A percentile compares a stretch with the other conserved stretches of the same genome.
Conservation (phyloP, 1,284 basidiomycete genomes). For the Apiotrichum gamsii region DNA sequence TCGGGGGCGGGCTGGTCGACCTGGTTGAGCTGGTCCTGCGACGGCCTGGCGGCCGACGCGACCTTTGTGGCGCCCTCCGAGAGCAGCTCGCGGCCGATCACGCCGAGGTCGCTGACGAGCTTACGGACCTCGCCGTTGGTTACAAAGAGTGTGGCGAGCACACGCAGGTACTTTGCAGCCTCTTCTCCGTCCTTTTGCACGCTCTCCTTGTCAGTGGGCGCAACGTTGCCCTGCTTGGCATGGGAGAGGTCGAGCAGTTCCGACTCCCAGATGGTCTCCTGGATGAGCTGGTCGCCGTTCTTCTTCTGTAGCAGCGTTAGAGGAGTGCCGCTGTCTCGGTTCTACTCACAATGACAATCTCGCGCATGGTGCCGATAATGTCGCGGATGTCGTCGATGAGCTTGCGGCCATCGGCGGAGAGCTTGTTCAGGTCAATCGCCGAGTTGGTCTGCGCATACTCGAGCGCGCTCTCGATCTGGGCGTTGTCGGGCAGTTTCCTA, state of each 20-base stretch:
- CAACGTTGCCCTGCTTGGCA: constrained; percentile 2
- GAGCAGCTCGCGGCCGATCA: constrained; percentile 81
- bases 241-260: constrained; percentile 30
- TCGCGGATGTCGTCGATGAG: constrained; percentile 67
- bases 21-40: constrained; percentile 56
- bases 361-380: constrained; percentile 48
- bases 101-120: constrained; percentile 69
- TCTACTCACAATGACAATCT: constrained; percentile 56
- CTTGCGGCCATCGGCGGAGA: constrained; percentile 69
- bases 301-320: constrained; percentile 52
- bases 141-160: constrained; percentile 70
- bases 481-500: constrained; percentile 66
- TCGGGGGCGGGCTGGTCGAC: constrained; percentile 58
- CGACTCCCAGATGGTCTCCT: constrained; percentile 65
- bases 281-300: constrained; percentile 83
- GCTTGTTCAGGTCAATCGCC: constrained; percentile 59
- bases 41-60: constrained; percentile 65
- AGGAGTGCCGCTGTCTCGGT: not conserved
- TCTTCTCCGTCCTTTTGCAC: constrained; percentile 55
- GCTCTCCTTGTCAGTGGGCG: constrained; percentile 42
- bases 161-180: constrained; percentile 77
- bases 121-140: constrained; percentile 91
- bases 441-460: constrained; percentile 62
- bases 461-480: constrained; percentile 68
- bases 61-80: constrained; percentile 68